These are phyloP conservation scores for Sarocladium brachiariae DNA, from an alignment of 2,329 filamentous ascomycete genomes.

Conservation along the genomic window DNA sequence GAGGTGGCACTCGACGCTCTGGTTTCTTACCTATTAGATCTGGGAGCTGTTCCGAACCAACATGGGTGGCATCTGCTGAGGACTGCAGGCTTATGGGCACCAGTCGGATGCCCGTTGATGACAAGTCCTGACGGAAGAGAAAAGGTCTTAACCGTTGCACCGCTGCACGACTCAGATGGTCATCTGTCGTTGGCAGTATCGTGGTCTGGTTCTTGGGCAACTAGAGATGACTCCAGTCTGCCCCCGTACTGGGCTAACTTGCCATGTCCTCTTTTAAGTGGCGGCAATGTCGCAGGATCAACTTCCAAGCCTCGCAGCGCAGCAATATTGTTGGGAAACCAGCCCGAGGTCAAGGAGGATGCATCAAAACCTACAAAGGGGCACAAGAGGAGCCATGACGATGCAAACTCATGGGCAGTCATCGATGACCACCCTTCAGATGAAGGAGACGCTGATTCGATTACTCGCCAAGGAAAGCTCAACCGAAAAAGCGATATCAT, in stretches of 20 bases:
- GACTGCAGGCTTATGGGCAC: conserved; percentile 53
- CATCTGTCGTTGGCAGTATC: conserved; percentile 48
- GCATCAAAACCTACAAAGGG: background rate
- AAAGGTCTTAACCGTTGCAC: conserved; percentile 45
- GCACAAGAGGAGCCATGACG: too few species aligned
- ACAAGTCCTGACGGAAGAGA: conserved; percentile 41
- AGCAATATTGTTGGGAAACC: background rate
- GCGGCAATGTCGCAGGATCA: background rate
- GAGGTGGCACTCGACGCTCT: conserved; percentile 52
- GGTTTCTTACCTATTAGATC: conserved; percentile 54
- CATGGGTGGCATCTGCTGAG: conserved; percentile 52
- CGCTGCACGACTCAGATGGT: conserved; percentile 54
- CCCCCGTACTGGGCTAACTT: conserved; percentile 55
- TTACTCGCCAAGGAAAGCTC: conserved; percentile 23
- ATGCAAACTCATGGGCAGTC: background rate
- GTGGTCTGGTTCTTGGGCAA: conserved; percentile 51
- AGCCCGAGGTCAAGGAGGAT: background rate
- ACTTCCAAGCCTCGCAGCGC: background rate
- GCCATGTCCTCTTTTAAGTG: conserved; percentile 23
- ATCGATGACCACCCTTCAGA: too few species aligned
- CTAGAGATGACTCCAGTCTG: conserved; percentile 41
- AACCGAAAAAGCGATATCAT: conserved; percentile 27
- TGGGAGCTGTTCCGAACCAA: conserved; percentile 53
- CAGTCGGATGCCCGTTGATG: conserved; percentile 50
- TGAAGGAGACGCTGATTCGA: conserved; percentile 21